Evolutionary conservation across 2,329 filamentous ascomycete genomes (phyloP).

Genomic region (Aureobasidium sp.): DNA sequence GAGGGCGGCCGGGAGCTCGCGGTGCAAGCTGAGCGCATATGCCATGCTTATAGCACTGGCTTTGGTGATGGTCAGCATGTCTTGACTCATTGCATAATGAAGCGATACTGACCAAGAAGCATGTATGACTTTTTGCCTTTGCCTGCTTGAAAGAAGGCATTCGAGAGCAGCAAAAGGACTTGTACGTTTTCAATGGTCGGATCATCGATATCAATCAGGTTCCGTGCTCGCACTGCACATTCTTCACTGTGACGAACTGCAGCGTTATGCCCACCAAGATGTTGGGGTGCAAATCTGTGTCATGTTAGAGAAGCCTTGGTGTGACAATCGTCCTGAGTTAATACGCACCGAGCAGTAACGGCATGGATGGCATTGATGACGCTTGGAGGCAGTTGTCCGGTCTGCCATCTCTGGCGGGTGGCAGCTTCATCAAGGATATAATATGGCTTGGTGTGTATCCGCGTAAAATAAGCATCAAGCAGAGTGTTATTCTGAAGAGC

Average conservation of each 20-base stretch:
- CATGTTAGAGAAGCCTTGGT: conserved; percentile 25
- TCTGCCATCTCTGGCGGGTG: conserved; percentile 63
- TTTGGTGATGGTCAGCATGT: conserved; percentile 33
- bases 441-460: conserved; percentile 75
- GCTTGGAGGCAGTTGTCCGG: conserved; percentile 53
- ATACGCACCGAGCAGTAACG: conserved; percentile 37
- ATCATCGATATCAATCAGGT: conserved; percentile 69
- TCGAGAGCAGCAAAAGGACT: conserved; percentile 65
- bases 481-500: conserved; percentile 20
- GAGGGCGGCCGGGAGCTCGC: conserved; percentile 60
- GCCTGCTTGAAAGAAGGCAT: conserved; percentile 68
- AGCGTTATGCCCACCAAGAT: conserved; percentile 56
- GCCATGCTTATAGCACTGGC: conserved; percentile 75
- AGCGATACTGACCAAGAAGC: conserved; percentile 57
- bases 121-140: conserved; percentile 82
- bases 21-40: conserved; percentile 71
- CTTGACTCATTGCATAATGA: neutral
- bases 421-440: conserved; percentile 72
- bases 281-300: conserved; percentile 60
- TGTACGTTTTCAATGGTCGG: conserved; percentile 73
- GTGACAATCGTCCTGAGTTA: conserved; percentile 44
- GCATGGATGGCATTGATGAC: conserved; percentile 48
- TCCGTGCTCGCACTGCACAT: conserved; percentile 62
- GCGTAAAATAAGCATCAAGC: conserved; percentile 70
- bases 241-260: conserved; percentile 64